A percentile compares a stretch with the other conserved stretches of the same genome.
Conservation (phyloP, 495 filamentous ascomycete genomes). For the Aspergillus conjunctus region DNA sequence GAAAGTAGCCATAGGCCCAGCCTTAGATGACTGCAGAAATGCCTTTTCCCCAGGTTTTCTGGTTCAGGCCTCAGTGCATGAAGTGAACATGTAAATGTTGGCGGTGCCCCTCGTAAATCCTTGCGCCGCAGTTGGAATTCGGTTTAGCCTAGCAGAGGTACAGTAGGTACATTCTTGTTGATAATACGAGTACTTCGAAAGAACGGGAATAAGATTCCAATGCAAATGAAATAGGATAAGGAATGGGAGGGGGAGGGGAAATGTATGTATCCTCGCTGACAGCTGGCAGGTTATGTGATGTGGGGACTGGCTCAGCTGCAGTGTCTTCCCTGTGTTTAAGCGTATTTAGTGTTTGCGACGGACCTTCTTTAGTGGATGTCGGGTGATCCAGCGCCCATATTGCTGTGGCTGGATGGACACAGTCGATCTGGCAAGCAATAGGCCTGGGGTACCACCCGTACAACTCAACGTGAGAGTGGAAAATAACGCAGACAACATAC, state of each 20-base stretch:
- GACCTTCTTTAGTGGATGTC: constrained; percentile 15
- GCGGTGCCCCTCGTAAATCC: not conserved
- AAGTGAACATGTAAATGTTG: not conserved
- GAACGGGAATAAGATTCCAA: not conserved
- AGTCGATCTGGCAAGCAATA: not conserved
- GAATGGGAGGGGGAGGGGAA: not conserved
- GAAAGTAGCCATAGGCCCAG: not conserved
- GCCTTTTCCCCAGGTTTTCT: not conserved
- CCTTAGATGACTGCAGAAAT: not conserved
- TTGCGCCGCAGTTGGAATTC: not conserved
- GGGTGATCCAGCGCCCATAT: constrained; percentile 30
- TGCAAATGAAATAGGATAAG: not conserved
- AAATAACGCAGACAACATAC: not conserved
- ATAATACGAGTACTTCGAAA: too few species aligned
- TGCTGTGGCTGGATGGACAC: not conserved
- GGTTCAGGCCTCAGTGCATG: constrained; percentile 2
- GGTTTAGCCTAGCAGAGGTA: not conserved
- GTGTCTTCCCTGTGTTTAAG: not conserved
- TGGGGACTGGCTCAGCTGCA: not conserved
- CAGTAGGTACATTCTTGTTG: not conserved
- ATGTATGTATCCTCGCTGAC: not conserved
- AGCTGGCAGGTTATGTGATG: not conserved
- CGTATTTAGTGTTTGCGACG: constrained; percentile 5
- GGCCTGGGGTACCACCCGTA: not conserved
- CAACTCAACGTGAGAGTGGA: not conserved